phyloP scores from a whole-genome alignment of 2,329 filamentous ascomycete species.

The Claviceps digitariae region DNA sequence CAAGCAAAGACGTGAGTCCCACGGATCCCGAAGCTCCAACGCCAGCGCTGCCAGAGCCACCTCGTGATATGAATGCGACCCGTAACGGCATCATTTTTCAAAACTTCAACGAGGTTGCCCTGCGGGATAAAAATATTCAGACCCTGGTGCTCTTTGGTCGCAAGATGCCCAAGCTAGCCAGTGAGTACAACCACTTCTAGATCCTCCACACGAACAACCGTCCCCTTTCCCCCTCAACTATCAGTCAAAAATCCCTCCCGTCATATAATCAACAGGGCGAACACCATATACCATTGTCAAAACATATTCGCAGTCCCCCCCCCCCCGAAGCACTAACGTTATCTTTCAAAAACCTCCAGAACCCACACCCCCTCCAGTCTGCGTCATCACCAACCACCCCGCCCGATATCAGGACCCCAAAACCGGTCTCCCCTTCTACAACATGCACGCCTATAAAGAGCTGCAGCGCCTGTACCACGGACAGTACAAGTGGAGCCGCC shows the following conservation, averaged over 20 bases:
- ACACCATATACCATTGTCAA: no score
- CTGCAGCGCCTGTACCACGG: conserved; percentile 61
- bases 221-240: no score
- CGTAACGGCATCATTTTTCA: conserved; percentile 46
- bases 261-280: no score
- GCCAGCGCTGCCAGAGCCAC: conserved; percentile 2
- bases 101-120: conserved; percentile 42
- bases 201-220: no score
- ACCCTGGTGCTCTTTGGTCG: conserved; percentile 45
- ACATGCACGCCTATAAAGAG: conserved; percentile 66
- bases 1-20: conserved; percentile 7
- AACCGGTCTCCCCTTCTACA: conserved; percentile 71
- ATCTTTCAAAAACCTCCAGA: conserved; percentile 20
- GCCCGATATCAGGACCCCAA: conserved; percentile 76
- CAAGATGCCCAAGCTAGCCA: conserved; percentile 43
- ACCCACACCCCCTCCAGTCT: conserved; percentile 42
- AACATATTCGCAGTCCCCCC: no score
- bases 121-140: conserved; percentile 43
- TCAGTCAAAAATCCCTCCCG: no score
- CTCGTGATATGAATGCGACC: conserved; percentile 11
- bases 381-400: conserved; percentile 69
- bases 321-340: no score
- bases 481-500: conserved; percentile 68
- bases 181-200: conserved; percentile 22
- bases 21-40: conserved; percentile 9